Evolutionary conservation across 1,284 basidiomycete species (phyloP).

Genomic region (Pseudozyma pruni): DNA sequence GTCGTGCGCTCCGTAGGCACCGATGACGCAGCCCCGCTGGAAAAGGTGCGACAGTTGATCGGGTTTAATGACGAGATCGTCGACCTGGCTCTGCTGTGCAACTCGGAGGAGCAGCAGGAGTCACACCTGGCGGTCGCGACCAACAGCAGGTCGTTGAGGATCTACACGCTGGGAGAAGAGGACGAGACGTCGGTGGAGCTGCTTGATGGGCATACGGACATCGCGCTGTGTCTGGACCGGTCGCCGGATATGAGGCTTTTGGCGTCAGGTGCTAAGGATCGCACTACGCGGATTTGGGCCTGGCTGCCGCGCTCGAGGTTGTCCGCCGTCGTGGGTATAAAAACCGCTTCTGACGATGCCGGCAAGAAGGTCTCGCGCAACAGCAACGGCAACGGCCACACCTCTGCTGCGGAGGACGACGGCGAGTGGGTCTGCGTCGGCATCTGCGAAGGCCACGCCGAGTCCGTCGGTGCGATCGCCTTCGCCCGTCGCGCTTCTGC

Average conservation of each 20-base stretch:
- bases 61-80: constrained; percentile 99
- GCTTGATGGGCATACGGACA: constrained; percentile 78
- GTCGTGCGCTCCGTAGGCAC: constrained; percentile 73
- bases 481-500: constrained; percentile 69
- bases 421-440: constrained; percentile 82
- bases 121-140: constrained; percentile 90
- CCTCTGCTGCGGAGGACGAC: constrained; percentile 51
- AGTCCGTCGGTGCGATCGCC: constrained; percentile 90
- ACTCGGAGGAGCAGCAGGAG: constrained; percentile 68
- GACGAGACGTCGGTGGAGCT: constrained; percentile 52
- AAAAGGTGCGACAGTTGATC: constrained; percentile 76
- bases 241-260: constrained; percentile 78
- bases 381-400: background rate
- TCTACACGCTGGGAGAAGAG: constrained; percentile 74
- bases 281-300: constrained; percentile 84
- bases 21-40: constrained; percentile 72
- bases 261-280: constrained; percentile 92
- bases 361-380: constrained; percentile 12
- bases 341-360: constrained; percentile 2
- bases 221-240: constrained; percentile 85
- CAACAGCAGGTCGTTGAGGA: constrained; percentile 89
- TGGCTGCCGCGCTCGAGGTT: constrained; percentile 60
- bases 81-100: constrained; percentile 73
- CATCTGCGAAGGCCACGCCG: constrained; percentile 90
- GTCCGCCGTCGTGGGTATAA: background rate